phyloP scores from a whole-genome alignment of 345 rosid species.

The Populus ilicifolia region DNA sequence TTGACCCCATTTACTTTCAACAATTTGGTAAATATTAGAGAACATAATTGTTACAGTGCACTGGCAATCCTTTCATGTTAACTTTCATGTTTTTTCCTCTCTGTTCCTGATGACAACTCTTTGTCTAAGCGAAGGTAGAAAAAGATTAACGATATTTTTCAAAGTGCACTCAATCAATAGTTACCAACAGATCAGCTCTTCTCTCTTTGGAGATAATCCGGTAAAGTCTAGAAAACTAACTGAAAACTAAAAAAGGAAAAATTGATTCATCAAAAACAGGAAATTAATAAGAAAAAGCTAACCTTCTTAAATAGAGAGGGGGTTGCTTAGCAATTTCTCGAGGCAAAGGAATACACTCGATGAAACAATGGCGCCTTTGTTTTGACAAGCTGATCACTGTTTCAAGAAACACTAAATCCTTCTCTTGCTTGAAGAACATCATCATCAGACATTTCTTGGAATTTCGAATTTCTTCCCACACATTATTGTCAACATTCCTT shows the following conservation, averaged over 20 bases:
- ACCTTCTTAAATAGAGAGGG: constrained; percentile 87
- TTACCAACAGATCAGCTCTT: neutral
- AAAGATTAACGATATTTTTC: neutral
- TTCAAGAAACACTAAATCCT: constrained; percentile 76
- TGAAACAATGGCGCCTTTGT: constrained; percentile 80
- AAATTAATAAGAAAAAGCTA: constrained; percentile 6
- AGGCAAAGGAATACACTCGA: constrained; percentile 82
- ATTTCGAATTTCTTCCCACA: constrained; percentile 88
- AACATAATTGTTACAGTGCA: neutral
- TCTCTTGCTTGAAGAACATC: constrained; percentile 87
- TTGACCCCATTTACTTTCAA: neutral
- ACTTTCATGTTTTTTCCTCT: too few species aligned
- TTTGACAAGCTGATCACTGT: constrained; percentile 79
- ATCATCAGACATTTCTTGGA: constrained; percentile 87
- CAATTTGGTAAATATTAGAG: neutral
- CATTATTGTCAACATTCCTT: constrained; percentile 65
- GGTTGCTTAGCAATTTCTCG: constrained; percentile 66
- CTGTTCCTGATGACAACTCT: too few species aligned
- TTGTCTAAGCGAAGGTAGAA: too few species aligned
- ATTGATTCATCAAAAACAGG: neutral
- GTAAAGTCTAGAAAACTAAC: neutral
- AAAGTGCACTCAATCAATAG: neutral
- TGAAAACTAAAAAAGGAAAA: neutral
- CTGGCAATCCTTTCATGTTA: neutral
- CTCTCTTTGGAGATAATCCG: neutral